These are phyloP conservation scores for Bipolaris victoriae DNA, from an alignment of 2,329 filamentous ascomycete genomes.

Conservation along the genomic window DNA sequence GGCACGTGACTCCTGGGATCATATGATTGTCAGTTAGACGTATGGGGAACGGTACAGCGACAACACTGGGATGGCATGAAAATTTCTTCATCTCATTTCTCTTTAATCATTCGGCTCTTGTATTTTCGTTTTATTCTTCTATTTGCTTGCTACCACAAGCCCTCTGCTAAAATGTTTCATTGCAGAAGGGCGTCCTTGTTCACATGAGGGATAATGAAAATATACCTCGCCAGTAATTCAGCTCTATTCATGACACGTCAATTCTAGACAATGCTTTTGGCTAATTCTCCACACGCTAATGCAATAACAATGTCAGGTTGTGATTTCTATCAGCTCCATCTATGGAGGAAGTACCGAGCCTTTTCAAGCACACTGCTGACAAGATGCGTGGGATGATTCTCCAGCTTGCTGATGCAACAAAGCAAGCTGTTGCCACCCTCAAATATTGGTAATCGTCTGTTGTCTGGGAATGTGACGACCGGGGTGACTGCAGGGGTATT, in stretches of 20 bases:
- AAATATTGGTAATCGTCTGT: background rate
- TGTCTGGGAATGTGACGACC: background rate
- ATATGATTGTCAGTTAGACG: too few species aligned
- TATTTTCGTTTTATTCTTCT: too few species aligned
- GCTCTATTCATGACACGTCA: background rate
- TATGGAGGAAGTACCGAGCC: constrained; percentile 3
- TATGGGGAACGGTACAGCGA: too few species aligned
- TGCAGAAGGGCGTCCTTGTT: background rate
- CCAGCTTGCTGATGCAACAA: constrained; percentile 11
- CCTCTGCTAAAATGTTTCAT: background rate
- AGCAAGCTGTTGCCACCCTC: constrained; percentile 3
- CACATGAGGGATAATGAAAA: background rate
- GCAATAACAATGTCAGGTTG: background rate
- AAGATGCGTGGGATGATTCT: constrained; percentile 1
- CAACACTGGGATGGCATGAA: too few species aligned
- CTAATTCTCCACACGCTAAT: background rate
- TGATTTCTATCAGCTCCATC: constrained; percentile 1
- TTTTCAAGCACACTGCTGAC: constrained; percentile 1
- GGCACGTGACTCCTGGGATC: too few species aligned
- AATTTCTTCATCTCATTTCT: too few species aligned
- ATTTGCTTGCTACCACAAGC: too few species aligned
- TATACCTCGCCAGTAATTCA: background rate
- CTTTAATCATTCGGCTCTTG: too few species aligned
- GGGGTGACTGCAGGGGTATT: constrained; percentile 4
- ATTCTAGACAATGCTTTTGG: background rate